phyloP scores from a whole-genome alignment of 164 flowering plant genomes.

The Nymphaea colorata region DNA sequence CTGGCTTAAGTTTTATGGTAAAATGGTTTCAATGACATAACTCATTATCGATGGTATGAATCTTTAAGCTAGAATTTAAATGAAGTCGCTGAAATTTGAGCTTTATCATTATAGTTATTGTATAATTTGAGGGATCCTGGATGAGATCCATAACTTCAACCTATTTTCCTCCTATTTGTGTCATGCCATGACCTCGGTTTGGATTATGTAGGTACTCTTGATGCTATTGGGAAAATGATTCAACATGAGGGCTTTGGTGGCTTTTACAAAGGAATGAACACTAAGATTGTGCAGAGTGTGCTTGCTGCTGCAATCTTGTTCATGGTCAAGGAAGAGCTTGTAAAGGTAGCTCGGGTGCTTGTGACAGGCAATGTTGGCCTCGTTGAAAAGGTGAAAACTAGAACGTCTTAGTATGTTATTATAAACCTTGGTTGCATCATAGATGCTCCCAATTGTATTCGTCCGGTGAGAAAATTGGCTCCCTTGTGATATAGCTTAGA shows the following conservation, averaged over 20 bases:
- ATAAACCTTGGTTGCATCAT: not conserved
- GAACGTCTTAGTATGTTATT: constrained; percentile 15
- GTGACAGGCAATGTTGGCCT: constrained; percentile 20
- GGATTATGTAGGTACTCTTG: constrained; percentile 49
- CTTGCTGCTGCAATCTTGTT: constrained; percentile 88
- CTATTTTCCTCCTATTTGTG: not conserved
- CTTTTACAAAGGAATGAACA: constrained; percentile 86
- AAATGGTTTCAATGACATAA: not conserved
- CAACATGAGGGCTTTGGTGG: constrained; percentile 62
- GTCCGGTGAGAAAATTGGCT: not conserved
- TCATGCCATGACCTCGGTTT: not conserved
- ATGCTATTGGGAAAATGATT: constrained; percentile 77
- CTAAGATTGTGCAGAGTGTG: constrained; percentile 87
- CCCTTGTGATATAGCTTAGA: too few species aligned
- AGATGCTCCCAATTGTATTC: not conserved
- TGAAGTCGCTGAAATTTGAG: too few species aligned
- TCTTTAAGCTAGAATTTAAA: too few species aligned
- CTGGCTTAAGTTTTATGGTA: not conserved
- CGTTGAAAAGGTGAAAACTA: constrained; percentile 14
- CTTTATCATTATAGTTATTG: too few species aligned
- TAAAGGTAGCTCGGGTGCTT: constrained; percentile 39
- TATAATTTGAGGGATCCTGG: too few species aligned
- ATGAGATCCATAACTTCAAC: too few species aligned
- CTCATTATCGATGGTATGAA: too few species aligned
- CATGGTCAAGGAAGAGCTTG: constrained; percentile 91